phyloP scores from a whole-genome alignment of 2,329 filamentous ascomycete species.

The Mollisia scopiformis region DNA sequence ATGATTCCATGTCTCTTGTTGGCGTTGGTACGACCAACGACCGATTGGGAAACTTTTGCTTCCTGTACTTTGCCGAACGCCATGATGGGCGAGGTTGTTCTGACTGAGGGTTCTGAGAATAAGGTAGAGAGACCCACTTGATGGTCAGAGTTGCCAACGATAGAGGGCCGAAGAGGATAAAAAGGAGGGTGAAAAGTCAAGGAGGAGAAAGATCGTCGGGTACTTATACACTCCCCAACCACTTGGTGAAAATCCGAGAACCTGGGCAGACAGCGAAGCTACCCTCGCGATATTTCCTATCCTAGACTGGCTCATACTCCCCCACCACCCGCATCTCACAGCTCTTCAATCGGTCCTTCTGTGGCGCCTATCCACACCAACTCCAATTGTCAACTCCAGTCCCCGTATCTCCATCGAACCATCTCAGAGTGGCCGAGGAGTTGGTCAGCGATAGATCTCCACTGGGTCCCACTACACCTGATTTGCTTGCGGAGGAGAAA shows the following conservation, averaged over 20 bases:
- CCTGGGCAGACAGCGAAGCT: no score
- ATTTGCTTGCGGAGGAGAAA: background rate
- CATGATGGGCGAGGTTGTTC: background rate
- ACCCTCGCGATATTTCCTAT: no score
- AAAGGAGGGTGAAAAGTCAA: background rate
- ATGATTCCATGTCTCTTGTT: slow-evolving; percentile 41
- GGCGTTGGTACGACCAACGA: slow-evolving; percentile 42
- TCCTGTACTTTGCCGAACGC: slow-evolving; percentile 1
- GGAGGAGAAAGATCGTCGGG: background rate
- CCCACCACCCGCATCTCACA: background rate
- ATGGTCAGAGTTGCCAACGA: background rate
- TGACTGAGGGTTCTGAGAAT: background rate
- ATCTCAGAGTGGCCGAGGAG: background rate
- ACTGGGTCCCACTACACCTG: background rate
- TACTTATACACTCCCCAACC: background rate
- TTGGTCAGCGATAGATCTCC: background rate
- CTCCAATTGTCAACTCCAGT: background rate
- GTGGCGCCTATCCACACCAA: background rate
- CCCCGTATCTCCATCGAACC: background rate
- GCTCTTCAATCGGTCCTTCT: slow-evolving; percentile 2
- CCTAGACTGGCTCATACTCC: no score
- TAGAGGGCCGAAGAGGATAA: background rate
- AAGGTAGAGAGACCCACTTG: background rate
- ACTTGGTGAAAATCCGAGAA: background rate
- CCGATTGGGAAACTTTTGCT: slow-evolving; percentile 37